Evolutionary conservation across 495 filamentous ascomycete genomes (phyloP), one percentile per base, ranked within the genome.

Genomic region (Choiromyces venosus): DNA sequence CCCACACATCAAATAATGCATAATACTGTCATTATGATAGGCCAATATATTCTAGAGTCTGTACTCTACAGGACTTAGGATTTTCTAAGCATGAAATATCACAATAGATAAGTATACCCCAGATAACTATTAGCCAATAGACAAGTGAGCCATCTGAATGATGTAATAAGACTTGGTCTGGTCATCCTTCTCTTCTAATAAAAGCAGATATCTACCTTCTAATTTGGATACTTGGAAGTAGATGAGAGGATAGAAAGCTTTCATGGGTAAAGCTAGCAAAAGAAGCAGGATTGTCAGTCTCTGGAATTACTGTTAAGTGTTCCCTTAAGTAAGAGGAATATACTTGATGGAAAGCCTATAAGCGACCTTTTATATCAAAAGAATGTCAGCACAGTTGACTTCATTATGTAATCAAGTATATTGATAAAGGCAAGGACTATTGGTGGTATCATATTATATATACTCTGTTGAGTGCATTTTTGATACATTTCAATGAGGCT

Each of bases 161-260:
- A n/a, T 25, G 64, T 35, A 66, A 66, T 25, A 9, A 66, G 8
- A 8, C 9, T 25, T 25, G 64, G 8, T 9, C 37, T 66, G 64
- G 64, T 8, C 64, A 35, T 25, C 64, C 64, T 29, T 35, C 9
- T 8, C 37, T 8, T 35, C n/a, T 66, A 8, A 66, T 25, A 66
- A 8, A 66, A 66, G n/a, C n/a, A 12, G 64, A 66, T 66, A 66
- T 66, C 9, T 35, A 35, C 9, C 64, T 12, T 9, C 64, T 66
- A 10, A 66, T 66, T 35, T 66, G 8, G 12, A 66, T 66, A 9
- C n/a, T 66, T 9, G 37, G 64, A 66, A 66, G 64, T 9, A 25
- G n/a, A n/a, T 66, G 64, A 35, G 64, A 66, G n/a, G 64, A 35
- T 12, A 66, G 64, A 66, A 66, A 35, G n/a, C 64, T 66, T 8